These are phyloP conservation scores for Mrakia gelida DNA, from an alignment of 768 basidiomycete genomes.

Conservation along the genomic window DNA sequence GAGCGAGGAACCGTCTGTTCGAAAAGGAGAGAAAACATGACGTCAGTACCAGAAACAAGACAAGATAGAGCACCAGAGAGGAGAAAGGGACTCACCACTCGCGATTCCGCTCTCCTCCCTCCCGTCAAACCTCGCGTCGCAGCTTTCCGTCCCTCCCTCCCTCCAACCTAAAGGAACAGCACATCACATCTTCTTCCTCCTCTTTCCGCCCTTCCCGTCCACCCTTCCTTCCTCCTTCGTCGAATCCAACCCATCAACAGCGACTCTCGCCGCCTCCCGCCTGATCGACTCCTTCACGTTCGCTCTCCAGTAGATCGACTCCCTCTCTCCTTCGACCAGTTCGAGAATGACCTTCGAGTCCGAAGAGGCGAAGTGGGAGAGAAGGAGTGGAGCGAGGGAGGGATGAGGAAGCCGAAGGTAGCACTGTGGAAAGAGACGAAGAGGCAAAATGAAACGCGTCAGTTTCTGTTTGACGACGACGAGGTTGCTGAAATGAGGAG, in stretches of 20 bases:
- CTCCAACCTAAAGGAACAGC: not conserved
- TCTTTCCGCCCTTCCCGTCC: not conserved
- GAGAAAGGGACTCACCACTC: not conserved
- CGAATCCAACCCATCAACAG: not conserved
- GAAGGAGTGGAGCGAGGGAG: not conserved
- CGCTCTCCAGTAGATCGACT: slow-evolving; percentile 13
- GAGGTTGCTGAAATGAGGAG: not conserved
- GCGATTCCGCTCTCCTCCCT: not conserved
- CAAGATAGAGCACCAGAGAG: no score
- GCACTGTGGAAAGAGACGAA: not conserved
- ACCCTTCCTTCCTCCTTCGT: not conserved
- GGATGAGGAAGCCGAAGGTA: not conserved
- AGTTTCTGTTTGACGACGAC: not conserved
- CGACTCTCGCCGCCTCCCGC: not conserved
- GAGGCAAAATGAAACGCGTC: not conserved
- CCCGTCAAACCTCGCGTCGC: not conserved
- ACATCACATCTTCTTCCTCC: slow-evolving; percentile 14
- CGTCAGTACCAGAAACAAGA: no score
- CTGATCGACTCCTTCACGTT: slow-evolving; percentile 15
- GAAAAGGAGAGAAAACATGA: no score
- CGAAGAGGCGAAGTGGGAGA: not conserved
- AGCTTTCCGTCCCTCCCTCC: not conserved
- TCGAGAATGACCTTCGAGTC: not conserved
- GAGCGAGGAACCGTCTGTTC: no score
- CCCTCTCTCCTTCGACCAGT: not conserved